phyloP scores from a whole-genome alignment of 768 basidiomycete genomes.

The Gloeophyllum trabeum region DNA sequence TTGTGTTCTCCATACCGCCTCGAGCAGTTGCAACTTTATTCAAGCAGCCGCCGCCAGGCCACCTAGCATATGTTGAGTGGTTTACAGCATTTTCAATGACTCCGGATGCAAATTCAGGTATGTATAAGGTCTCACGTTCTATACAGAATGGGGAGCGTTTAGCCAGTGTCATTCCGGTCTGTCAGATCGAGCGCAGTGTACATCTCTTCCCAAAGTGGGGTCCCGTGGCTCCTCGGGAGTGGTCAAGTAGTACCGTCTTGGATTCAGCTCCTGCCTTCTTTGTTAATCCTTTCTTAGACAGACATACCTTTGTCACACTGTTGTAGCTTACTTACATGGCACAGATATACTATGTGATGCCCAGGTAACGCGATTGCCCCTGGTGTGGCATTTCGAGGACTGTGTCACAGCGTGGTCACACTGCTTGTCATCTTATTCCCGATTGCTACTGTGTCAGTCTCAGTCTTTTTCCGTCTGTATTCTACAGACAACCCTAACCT shows the following conservation, averaged over 20 bases:
- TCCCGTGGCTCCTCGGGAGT: slow-evolving; percentile 1
- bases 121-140: slow-evolving; percentile 1
- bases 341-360: too few relatives aligned
- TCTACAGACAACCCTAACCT: too few relatives aligned
- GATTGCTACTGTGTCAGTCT: too few relatives aligned
- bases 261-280: slow-evolving; percentile 4
- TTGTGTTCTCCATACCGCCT: not conserved
- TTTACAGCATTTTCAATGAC: not conserved
- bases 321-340: too few relatives aligned
- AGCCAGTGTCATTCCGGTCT: slow-evolving; percentile 4
- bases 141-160: not conserved
- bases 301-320: slow-evolving; percentile 3
- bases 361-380: too few relatives aligned
- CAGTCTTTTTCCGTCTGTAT: too few relatives aligned
- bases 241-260: slow-evolving; percentile 7
- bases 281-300: slow-evolving; percentile 5
- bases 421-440: too few relatives aligned
- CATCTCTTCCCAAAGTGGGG: slow-evolving; percentile 6
- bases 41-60: not conserved
- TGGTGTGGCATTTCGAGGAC: too few relatives aligned
- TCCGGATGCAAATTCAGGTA: not conserved
- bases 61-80: slow-evolving; percentile 2
- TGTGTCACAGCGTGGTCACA: too few relatives aligned
- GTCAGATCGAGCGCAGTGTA: slow-evolving; percentile 3
- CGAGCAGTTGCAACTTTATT: not conserved